Percentiles rank a stretch among this genome's conserved stretches.
Evolutionary conservation across 108 stramenopile species (phyloP).

Genomic region (Nitzschia putrida): DNA sequence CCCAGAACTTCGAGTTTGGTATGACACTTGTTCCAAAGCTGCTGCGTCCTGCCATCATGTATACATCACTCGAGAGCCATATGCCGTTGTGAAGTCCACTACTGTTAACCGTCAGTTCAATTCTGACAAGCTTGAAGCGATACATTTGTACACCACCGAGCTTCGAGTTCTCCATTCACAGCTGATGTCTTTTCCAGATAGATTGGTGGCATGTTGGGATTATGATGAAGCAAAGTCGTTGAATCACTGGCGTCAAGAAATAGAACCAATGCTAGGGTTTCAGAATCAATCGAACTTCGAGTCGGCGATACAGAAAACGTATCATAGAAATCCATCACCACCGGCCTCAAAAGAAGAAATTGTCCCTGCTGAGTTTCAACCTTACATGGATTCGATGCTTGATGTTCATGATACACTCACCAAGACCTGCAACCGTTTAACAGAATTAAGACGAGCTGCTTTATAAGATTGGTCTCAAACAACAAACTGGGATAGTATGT

Average conservation of each 20-base stretch:
- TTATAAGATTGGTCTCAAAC: too few relatives aligned
- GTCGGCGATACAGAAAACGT: neutral
- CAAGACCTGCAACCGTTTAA: too few relatives aligned
- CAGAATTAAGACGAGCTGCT: too few relatives aligned
- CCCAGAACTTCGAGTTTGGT: conserved; percentile 27
- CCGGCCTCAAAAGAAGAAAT: neutral
- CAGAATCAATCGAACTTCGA: neutral
- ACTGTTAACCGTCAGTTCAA: conserved; percentile 10
- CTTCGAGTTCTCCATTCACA: conserved; percentile 4
- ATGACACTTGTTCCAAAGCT: conserved; percentile 23
- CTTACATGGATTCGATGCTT: neutral
- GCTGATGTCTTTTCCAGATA: neutral
- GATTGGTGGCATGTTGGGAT: conserved; percentile 6
- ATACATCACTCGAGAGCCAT: conserved; percentile 26
- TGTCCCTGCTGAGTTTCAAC: neutral
- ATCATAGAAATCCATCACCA: neutral
- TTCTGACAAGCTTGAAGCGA: neutral
- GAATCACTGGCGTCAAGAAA: neutral
- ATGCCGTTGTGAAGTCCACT: conserved; percentile 21
- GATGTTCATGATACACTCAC: too few relatives aligned
- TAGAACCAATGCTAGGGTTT: neutral
- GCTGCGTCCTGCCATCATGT: conserved; percentile 26
- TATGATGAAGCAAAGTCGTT: neutral
- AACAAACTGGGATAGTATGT: too few relatives aligned
- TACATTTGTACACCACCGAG: conserved; percentile 24